Evolutionary conservation across 202 grass and related monocot species (phyloP).

Genomic region (Elaeis oleifera): DNA sequence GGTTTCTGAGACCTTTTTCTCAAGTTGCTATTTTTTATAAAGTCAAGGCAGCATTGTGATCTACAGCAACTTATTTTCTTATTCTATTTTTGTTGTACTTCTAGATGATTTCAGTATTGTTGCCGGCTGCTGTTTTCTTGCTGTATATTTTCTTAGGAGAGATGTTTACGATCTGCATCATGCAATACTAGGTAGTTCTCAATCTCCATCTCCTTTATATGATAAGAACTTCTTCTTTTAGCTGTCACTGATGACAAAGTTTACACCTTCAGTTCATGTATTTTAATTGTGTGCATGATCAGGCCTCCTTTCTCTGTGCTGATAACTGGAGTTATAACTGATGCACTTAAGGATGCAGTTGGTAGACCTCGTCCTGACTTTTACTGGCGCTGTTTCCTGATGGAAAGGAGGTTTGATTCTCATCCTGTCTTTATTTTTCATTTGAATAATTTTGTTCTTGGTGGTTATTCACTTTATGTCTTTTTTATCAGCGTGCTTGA

Average conservation of each 20-base stretch:
- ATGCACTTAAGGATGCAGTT: slow-evolving; percentile 48
- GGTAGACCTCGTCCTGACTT: slow-evolving; percentile 86
- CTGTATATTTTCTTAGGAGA: slow-evolving; percentile 42
- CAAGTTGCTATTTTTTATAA: slow-evolving; percentile 2
- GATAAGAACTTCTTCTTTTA: too few species aligned
- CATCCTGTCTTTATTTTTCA: too few species aligned
- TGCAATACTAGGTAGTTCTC: slow-evolving; percentile 41
- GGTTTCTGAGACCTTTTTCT: slow-evolving; percentile 13
- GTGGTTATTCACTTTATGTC: too few species aligned
- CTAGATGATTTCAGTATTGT: slow-evolving; percentile 58
- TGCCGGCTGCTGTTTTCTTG: slow-evolving; percentile 37
- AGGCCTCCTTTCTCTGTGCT: slow-evolving; percentile 61
- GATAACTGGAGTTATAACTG: slow-evolving; percentile 54
- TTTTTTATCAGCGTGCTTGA: too few species aligned
- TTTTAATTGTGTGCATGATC: slow-evolving; percentile 1
- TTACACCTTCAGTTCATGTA: too few species aligned
- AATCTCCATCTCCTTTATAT: background rate
- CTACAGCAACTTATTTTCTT: too few species aligned
- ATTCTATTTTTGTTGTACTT: slow-evolving; percentile 16
- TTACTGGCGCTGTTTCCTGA: slow-evolving; percentile 85
- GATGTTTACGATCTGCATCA: slow-evolving; percentile 85
- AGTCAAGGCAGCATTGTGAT: too few species aligned
- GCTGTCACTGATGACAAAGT: too few species aligned
- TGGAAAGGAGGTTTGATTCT: slow-evolving; percentile 50
- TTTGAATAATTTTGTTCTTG: too few species aligned